Conservation (phyloP, 148 eudicot genomes). For the Selenicereus undatus region DNA sequence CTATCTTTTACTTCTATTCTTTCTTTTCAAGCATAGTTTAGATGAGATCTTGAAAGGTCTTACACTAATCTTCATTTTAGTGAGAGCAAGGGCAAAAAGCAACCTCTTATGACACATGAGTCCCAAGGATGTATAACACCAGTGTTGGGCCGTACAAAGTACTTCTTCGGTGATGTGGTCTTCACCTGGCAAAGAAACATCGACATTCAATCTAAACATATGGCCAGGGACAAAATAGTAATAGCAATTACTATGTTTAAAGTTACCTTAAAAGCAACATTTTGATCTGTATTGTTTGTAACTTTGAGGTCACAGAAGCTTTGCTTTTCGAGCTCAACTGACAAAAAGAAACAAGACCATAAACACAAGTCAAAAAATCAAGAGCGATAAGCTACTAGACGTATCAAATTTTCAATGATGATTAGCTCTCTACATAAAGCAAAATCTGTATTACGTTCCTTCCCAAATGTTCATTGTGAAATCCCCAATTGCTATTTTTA, state of each 20-base stretch:
- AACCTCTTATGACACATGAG: constrained; percentile 82
- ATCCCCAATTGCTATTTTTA: not conserved
- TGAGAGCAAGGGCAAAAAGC: not conserved
- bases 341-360: not conserved
- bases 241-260: not conserved
- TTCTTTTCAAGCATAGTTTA: not conserved
- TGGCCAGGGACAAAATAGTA: not conserved
- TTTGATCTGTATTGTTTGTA: constrained; percentile 63
- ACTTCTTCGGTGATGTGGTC: constrained; percentile 92
- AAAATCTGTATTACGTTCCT: not conserved
- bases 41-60: not conserved
- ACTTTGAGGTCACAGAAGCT: constrained; percentile 83
- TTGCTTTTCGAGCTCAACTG: constrained; percentile 92
- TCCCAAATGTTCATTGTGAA: not conserved
- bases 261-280: constrained; percentile 94
- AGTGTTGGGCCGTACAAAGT: constrained; percentile 88
- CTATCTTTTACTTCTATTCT: not conserved
- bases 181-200: constrained; percentile 56
- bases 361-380: not conserved
- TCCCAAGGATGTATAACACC: constrained; percentile 90
- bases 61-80: not conserved
- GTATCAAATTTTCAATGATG: not conserved
- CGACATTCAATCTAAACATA: not conserved
- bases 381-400: not conserved
- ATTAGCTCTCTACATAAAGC: not conserved